These are phyloP conservation scores for Parathielavia hyrcaniae DNA, from an alignment of 495 filamentous ascomycete genomes.

Conservation along the genomic window DNA sequence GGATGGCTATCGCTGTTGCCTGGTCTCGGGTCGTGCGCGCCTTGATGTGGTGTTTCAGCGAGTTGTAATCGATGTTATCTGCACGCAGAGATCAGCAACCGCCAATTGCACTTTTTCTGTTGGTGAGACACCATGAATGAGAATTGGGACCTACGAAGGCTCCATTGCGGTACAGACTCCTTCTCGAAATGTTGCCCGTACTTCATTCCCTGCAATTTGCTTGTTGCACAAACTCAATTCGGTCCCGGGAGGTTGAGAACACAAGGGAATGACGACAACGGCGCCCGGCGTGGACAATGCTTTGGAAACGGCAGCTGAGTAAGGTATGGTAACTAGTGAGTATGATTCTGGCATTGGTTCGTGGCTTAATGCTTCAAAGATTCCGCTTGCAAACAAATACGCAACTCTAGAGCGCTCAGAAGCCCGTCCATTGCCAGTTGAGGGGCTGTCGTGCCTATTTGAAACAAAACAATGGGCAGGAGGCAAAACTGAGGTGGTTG, in stretches of 20 bases:
- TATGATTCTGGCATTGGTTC: neutral
- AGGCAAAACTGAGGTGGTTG: neutral
- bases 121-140: conserved; percentile 27
- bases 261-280: conserved; percentile 10
- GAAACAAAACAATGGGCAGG: neutral
- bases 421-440: neutral
- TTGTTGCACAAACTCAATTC: neutral
- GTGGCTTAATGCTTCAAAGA: neutral
- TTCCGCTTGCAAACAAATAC: neutral
- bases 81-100: neutral
- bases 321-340: neutral
- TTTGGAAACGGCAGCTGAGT: neutral
- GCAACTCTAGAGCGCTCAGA: neutral
- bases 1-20: conserved; percentile 59
- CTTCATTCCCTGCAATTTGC: conserved; percentile 48
- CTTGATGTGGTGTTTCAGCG: conserved; percentile 68
- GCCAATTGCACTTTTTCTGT: neutral
- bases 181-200: conserved; percentile 71
- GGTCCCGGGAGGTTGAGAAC: neutral
- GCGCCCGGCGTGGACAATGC: neutral
- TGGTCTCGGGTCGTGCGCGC: conserved; percentile 55
- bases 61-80: conserved; percentile 73
- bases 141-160: conserved; percentile 57
- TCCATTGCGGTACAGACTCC: conserved; percentile 81
- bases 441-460: neutral